phyloP scores from a whole-genome alignment of 192 early-diverging fungal species.

The Linnemannia zychae region DNA sequence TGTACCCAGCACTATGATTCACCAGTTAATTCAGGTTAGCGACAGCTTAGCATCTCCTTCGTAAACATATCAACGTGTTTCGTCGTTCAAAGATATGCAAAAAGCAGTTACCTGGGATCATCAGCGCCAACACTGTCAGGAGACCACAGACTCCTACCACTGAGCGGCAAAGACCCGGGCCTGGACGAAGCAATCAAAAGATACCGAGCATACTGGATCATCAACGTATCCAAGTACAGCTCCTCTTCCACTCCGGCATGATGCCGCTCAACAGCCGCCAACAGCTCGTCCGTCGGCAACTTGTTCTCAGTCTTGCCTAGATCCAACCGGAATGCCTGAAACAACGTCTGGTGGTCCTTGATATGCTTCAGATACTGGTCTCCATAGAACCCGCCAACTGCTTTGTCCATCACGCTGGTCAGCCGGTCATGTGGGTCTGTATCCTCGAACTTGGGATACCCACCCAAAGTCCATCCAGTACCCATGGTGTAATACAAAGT shows the following conservation, averaged over 20 bases:
- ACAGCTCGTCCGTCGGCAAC: slow-evolving; percentile 30
- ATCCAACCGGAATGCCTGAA: slow-evolving; percentile 20
- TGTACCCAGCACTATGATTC: slow-evolving; percentile 34
- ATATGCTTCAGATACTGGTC: slow-evolving; percentile 41
- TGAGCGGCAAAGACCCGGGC: slow-evolving; percentile 49
- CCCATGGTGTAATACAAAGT: slow-evolving; percentile 41
- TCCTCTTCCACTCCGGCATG: slow-evolving; percentile 9
- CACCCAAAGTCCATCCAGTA: slow-evolving; percentile 23
- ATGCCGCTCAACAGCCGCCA: not conserved
- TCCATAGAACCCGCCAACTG: slow-evolving; percentile 11
- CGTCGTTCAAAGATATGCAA: not conserved
- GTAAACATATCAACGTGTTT: not conserved
- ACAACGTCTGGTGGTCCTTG: slow-evolving; percentile 29
- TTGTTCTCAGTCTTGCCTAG: slow-evolving; percentile 16
- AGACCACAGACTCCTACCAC: slow-evolving; percentile 21
- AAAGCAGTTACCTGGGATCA: slow-evolving; percentile 17
- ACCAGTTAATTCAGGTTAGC: not conserved
- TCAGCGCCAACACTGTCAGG: not conserved
- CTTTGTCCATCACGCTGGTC: slow-evolving; percentile 21
- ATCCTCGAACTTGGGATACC: slow-evolving; percentile 31
- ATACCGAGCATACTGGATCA: slow-evolving; percentile 49
- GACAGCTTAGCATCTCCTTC: not conserved
- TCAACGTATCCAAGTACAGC: slow-evolving; percentile 30
- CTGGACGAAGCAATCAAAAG: slow-evolving; percentile 44
- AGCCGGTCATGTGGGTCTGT: slow-evolving; percentile 44